Percentiles rank a stretch among this genome's conserved stretches.
Evolutionary conservation across 805 yeast species (phyloP).

Genomic region (Blastobotrys chiropterorum): DNA sequence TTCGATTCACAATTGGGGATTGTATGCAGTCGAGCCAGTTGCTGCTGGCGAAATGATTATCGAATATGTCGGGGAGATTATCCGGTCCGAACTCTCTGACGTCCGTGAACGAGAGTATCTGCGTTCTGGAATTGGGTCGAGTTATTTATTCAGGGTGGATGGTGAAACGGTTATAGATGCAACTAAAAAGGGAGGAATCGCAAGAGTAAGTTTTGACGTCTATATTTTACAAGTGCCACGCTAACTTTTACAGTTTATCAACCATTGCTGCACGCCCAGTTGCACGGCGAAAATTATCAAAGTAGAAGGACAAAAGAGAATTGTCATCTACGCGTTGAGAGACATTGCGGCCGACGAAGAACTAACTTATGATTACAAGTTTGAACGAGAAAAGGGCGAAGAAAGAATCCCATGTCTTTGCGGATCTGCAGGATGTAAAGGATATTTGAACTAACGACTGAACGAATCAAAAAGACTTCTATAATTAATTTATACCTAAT

Average conservation of each 20-base stretch:
- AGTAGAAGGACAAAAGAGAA: constrained; percentile 88
- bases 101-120: constrained; percentile 80
- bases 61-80: constrained; percentile 94
- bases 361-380: constrained; percentile 91
- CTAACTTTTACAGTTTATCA: constrained; percentile 50
- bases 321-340: constrained; percentile 87
- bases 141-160: constrained; percentile 86
- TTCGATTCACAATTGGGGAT: constrained; percentile 97
- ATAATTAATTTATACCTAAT: background rate
- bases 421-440: constrained; percentile 94
- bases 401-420: constrained; percentile 88
- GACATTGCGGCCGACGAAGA: constrained; percentile 75
- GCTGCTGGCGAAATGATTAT: constrained; percentile 96
- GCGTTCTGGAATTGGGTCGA: constrained; percentile 90
- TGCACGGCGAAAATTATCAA: constrained; percentile 95
- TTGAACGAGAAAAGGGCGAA: constrained; percentile 85
- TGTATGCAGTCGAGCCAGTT: constrained; percentile 91
- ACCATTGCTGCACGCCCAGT: constrained; percentile 96
- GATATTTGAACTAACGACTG: constrained; percentile 63
- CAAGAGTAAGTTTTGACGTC: constrained; percentile 40
- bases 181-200: constrained; percentile 94
- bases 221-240: background rate
- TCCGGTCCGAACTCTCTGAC: constrained; percentile 91
- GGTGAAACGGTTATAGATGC: constrained; percentile 96
- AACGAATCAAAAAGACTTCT: background rate